A percentile compares a stretch with the other conserved stretches of the same genome.
phyloP scores from a whole-genome alignment of 2,329 filamentous ascomycete species.

The Fusarium pseudograminearum region DNA sequence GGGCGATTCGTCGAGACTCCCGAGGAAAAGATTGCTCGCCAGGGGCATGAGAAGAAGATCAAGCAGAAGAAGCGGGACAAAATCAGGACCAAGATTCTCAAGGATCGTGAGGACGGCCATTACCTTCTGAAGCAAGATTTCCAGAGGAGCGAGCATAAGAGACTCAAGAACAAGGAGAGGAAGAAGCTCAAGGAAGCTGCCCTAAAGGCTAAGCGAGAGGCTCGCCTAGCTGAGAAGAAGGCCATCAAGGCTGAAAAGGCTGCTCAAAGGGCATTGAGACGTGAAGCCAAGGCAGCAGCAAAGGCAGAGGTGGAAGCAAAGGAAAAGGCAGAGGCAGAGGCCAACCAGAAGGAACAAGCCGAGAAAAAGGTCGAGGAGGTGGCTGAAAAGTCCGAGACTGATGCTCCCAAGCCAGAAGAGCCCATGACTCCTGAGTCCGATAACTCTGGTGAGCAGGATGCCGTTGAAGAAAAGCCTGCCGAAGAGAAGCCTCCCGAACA shows the following conservation, averaged over 20 bases:
- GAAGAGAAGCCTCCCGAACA: not conserved
- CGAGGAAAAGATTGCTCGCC: conserved; percentile 62
- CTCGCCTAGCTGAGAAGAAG: conserved; percentile 35
- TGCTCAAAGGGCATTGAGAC: conserved; percentile 1
- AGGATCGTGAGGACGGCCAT: conserved; percentile 54
- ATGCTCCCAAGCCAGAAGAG: conserved; percentile 19
- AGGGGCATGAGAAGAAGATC: conserved; percentile 59
- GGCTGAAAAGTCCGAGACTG: conserved; percentile 12
- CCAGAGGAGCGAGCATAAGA: conserved; percentile 48
- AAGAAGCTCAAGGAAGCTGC: conserved; percentile 80
- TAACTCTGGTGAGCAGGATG: conserved; percentile 10
- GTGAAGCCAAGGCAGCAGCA: conserved; percentile 38
- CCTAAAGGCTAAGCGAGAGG: conserved; percentile 45
- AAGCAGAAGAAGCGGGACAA: conserved; percentile 54
- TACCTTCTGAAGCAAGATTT: conserved; percentile 55
- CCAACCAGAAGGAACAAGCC: conserved; percentile 37
- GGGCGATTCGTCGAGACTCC: conserved; percentile 63
- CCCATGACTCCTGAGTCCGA: conserved; percentile 41
- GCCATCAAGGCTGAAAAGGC: conserved; percentile 35
- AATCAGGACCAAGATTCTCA: conserved; percentile 57
- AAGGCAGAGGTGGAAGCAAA: conserved; percentile 30
- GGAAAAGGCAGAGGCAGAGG: not conserved
- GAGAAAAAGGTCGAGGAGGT: conserved; percentile 34
- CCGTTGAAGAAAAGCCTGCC: not conserved
- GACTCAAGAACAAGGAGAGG: conserved; percentile 79